Base-by-base conservation (phyloP, 2,329 filamentous ascomycete species). In the Penicillium sp. region DNA sequence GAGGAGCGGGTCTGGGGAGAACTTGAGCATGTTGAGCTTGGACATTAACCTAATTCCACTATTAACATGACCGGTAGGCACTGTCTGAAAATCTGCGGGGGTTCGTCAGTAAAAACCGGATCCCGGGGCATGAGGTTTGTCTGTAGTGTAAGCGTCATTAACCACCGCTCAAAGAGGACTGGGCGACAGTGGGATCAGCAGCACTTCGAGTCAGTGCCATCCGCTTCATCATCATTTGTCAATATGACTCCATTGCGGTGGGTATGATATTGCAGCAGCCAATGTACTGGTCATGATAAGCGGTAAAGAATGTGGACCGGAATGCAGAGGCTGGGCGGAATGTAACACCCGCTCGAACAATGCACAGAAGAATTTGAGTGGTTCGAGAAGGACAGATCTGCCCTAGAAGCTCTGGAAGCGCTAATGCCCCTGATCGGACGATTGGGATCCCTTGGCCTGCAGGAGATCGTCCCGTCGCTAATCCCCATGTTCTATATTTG, bases 141-240 rank as follows among this genome's bases (percentile, higher is more conserved):
- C 32, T 48, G n/a, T 47, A 65, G 55, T 74, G 67, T 73, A 74
- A 67, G 62, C 70, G 70, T 73, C 71, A 74, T 72, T 18, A 18
- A 18, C 18, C 18, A 18, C 53, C 42, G 14, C 52, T 48, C 46
- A 45, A 53, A 52, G 39, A 54, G 55, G 56, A 56, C 24, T 46
- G 51, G 44, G 44, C 46, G 48, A 55, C 45, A 42, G 54, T 56
- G 53, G 52, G 61, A 63, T 64, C 55, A 43, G 45, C 52, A 46
- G 50, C 39, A 36, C 38, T 10, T 55, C 24, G 52, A 42, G 31
- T 43, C 34, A 51, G 46, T 32, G 36, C 24, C 29, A 24, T 40
- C 44, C 47, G 32, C 47, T 40, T 22, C 48, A 45, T 48, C 27
- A 52, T 56, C 38, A 49, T 55, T 59, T 53, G 55, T 60, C 58